Conservation (phyloP, 139 green algal genomes). For the Tetradesmus obliquus region DNA sequence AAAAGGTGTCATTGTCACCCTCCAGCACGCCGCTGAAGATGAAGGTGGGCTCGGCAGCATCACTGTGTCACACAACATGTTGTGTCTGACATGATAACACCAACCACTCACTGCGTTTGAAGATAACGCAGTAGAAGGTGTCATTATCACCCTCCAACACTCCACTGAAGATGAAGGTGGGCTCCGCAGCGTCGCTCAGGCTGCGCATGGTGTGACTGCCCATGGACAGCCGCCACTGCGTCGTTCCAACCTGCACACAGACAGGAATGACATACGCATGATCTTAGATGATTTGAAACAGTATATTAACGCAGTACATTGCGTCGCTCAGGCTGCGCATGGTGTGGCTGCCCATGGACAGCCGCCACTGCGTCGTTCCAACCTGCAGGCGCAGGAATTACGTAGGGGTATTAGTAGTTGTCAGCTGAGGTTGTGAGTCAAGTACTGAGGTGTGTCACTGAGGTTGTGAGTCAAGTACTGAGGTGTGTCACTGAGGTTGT, state of each 20-base stretch:
- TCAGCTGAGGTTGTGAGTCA: no score
- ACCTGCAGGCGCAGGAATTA: not conserved
- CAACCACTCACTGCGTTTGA: slow-evolving; percentile 10
- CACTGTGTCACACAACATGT: not conserved
- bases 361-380: not conserved
- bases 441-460: not conserved
- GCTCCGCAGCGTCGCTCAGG: slow-evolving; percentile 13
- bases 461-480: no score
- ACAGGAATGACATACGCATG: no score
- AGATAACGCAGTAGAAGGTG: slow-evolving; percentile 43
- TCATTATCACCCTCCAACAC: slow-evolving; percentile 6
- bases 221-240: not conserved
- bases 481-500: no score
- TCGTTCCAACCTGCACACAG: not conserved
- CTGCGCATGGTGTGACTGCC: slow-evolving; percentile 27
- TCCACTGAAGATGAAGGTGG: slow-evolving; percentile 39
- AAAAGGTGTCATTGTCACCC: slow-evolving; percentile 28
- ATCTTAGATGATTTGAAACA: not conserved
- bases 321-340: not conserved
- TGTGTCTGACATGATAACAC: no score
- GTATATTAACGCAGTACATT: not conserved
- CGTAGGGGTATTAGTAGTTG: no score
- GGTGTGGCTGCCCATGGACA: not conserved
- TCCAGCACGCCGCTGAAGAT: slow-evolving; percentile 34
- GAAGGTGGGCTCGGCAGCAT: slow-evolving; percentile 34